Conservation (phyloP, 2,329 filamentous ascomycete genomes). For the Beauveria bassiana region DNA sequence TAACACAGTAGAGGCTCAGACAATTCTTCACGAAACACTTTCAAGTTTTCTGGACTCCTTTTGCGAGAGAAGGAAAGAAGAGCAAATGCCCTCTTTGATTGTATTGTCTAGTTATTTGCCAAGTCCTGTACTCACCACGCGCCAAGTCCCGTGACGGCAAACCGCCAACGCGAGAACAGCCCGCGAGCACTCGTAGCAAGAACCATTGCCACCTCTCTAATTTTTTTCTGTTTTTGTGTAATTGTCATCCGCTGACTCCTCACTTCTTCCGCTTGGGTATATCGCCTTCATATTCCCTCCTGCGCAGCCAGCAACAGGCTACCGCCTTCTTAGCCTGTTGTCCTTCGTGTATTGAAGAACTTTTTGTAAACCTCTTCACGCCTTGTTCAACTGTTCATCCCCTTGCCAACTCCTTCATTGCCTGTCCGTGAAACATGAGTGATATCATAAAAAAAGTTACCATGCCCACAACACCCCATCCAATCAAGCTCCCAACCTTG, state of each 20-base stretch:
- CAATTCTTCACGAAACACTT: not conserved
- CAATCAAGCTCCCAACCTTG: slow-evolving; percentile 18
- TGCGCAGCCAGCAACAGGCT: slow-evolving; percentile 7
- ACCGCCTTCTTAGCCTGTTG: not conserved
- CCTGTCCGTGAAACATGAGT: slow-evolving; percentile 25
- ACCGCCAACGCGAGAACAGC: not conserved
- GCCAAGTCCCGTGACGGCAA: not conserved
- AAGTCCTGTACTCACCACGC: slow-evolving; percentile 1
- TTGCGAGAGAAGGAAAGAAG: not conserved
- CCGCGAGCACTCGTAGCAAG: not conserved
- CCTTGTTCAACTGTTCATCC: slow-evolving; percentile 15
- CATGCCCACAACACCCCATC: slow-evolving; percentile 20
- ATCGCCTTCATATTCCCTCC: slow-evolving; percentile 12
- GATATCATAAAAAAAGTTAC: slow-evolving; percentile 29
- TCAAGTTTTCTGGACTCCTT: not conserved
- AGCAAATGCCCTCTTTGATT: not conserved
- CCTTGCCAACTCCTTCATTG: slow-evolving; percentile 20
- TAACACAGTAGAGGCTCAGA: not conserved
- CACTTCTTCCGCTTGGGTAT: slow-evolving; percentile 14
- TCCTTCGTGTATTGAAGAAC: not conserved
- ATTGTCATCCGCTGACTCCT: slow-evolving; percentile 15
- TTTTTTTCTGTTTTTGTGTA: slow-evolving; percentile 21
- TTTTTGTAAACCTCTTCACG: not conserved
- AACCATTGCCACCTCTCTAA: slow-evolving; percentile 15
- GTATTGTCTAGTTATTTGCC: slow-evolving; percentile 5